Base-by-base conservation (phyloP, 176 grass and related monocot species). In the Pontederia crassipes region DNA sequence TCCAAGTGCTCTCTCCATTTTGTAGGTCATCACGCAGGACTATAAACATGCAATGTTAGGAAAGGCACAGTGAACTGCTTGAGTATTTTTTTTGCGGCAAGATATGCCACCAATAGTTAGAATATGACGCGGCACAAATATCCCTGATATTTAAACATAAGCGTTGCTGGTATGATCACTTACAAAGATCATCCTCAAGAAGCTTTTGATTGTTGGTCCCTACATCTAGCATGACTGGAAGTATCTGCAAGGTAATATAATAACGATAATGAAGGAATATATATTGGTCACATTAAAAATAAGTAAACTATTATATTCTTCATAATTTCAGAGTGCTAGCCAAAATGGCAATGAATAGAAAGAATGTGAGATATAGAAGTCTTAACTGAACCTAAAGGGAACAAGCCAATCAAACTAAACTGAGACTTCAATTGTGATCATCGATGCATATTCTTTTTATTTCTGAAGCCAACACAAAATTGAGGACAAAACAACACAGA, bases 211-310 rank as follows among this genome's bases (percentile, higher is more conserved):
- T 97, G 73, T 91, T 97, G 63, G 92, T 97, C 49, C 92, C 84
- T 54, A 97, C 81, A 58, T 97, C 92, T 55, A 97, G 81, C 92
- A 97, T 97, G 62, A 91, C 64, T n/a, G 92, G 92, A 75, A 97
- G 87, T 69, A 97, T 77, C 92, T 97, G 58, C 67, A 66, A 65
- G 20, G 27, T 46, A 47, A 46, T 8, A 68, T 51, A 55, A 56
- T 47, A 64, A 71, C 52, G 45, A 70, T 58, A 11, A 67, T n/a
- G 48, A 28, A 57, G 24, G 9, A 26, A 50, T 14, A 40, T 7
- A 40, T 7, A 40, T 46, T 50, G 45, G 28, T 11, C 27, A 51
- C 12, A 27, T 8, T 13, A 50, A 27, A 13, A 50, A 51, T 12
- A 65, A 62, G 60, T 46, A 45, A 62, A 12, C 11, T 28, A 46